Evolutionary conservation across 179 eudicot species (phyloP), one percentile per base, ranked within the genome.

Genomic region (Spinacia oleracea): DNA sequence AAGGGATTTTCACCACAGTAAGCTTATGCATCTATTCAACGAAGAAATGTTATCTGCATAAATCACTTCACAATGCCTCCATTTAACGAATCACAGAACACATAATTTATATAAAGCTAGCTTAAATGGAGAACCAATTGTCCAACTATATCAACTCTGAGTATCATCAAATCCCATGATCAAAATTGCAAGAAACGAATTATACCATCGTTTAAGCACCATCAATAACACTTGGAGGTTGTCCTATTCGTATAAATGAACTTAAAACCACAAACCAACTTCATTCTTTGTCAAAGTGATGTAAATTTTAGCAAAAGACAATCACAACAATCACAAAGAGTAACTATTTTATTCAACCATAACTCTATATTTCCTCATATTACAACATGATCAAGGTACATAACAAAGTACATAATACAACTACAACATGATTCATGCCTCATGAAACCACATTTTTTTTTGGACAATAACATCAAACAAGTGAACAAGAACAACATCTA

Each of bases 401-500:
- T 73, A 77, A 65, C 73, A 76, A 53, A 51, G 38, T 72, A 71
- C 62, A 78, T 32, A 65, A 75, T 55, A 69, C 42, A 73, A 73
- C 74, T 64, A 67, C 78, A 58, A 56, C 34, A 77, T 45, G 38
- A 73, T 51, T 16, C 77, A 62, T 63, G 42, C 45, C 25, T 43
- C 46, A 78, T 35, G 40, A 58, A 15, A 78, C 46, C 38, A 48
- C 23, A 23, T 74, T n/a, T 34, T 25, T 50, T 48, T 25, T 9
- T 45, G 18, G n/a, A n/a, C 38, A 65, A 62, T 32, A 81, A 65
- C 62, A 78, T 56, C 34, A 62, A 43, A 79, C 73, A 67, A 67
- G 16, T 31, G 43, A 81, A 34, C 59, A 31, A 55, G 38, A 66
- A 25, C 75, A 67, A 46, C 63, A 70, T 31, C 76, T 40, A 29